Base-by-base conservation (phyloP, 768 basidiomycete genomes). In the Chalciporus pseudorubinellus region DNA sequence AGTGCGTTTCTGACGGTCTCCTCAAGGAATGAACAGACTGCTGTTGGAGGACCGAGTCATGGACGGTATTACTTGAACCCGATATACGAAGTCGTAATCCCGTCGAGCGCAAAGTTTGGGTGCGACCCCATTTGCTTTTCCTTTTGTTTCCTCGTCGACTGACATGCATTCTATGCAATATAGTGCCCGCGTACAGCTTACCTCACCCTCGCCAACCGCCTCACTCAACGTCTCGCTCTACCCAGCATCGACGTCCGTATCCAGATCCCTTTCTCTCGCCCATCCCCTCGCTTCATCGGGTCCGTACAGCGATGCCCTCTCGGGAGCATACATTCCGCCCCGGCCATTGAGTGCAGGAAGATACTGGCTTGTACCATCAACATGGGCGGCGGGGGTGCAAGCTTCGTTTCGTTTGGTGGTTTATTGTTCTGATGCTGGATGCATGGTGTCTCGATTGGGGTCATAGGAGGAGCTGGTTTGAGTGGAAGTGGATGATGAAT, bases 321-420 rank as follows among this genome's bases (percentile, higher is more conserved):
- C 85, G 0, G 93, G 94, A 0, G 91, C 87, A 0, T 77, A 75
- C 31, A 87, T 80, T 6, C 75, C 80, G 1, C 74, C 72, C 31
- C 69, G 78, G 6, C 70, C 74, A 14, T 51, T 91, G 39, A 72
- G 73, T 20, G 42, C 63, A 21, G 91, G 89, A 18, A 80, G 76
- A 53, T 95, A 94, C 67, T 77, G 83, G 56, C 66, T 86, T 18
- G 74, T 94, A 1, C 86, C 88, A 1, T 90, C 86, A 9, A 88
- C 87, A 1, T 89, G 84, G 65, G 72, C 77, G n/a, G 74, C 81
- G 1, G 84, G 81, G 2, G 68, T 82, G 1, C 73, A 77, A 31
- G 74, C 72, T 2, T 73, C 67, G 19, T 94, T 90, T 60, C 76
- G 75, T 59, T 49, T 92, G 51, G 66, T 85, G 16, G 69, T 87